Percentiles rank a stretch among this genome's conserved stretches.
Evolutionary conservation across 441 rosid species (phyloP).

Genomic region (Sinapis alba): DNA sequence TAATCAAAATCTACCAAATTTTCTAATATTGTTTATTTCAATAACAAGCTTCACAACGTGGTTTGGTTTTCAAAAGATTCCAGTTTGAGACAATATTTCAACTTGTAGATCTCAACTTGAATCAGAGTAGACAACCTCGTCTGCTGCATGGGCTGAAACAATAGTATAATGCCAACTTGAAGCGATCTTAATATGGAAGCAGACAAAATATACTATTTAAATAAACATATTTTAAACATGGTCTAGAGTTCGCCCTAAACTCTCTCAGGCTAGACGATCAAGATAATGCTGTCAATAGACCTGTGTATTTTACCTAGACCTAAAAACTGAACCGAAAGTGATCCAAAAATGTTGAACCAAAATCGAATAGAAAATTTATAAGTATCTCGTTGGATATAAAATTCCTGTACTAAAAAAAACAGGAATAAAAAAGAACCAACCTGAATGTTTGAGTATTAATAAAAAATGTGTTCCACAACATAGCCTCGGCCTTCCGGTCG

Average conservation of each 20-base stretch:
- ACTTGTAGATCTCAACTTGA: background rate
- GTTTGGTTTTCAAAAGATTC: slow-evolving; percentile 18
- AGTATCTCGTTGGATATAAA: too few relatives aligned
- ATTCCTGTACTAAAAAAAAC: too few relatives aligned
- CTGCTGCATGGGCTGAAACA: background rate
- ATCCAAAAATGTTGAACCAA: too few relatives aligned
- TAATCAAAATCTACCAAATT: slow-evolving; percentile 14
- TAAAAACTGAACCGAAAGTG: too few relatives aligned
- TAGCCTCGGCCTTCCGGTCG: too few relatives aligned
- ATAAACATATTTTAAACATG: slow-evolving; percentile 27
- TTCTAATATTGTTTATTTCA: slow-evolving; percentile 17
- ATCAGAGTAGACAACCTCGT: background rate
- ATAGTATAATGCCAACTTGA: slow-evolving; percentile 13
- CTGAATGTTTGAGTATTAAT: too few relatives aligned
- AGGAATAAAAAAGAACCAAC: too few relatives aligned
- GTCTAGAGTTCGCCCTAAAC: background rate
- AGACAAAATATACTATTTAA: background rate
- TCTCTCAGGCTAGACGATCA: too few relatives aligned
- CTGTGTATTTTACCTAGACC: too few relatives aligned
- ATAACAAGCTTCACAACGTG: slow-evolving; percentile 22
- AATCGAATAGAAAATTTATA: too few relatives aligned
- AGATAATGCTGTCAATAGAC: too few relatives aligned
- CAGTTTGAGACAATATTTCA: background rate
- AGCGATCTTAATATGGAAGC: background rate
- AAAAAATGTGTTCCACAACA: too few relatives aligned